Evolutionary conservation across 169 alveolate species (phyloP).

Genomic region (Plasmodium vinckei): DNA sequence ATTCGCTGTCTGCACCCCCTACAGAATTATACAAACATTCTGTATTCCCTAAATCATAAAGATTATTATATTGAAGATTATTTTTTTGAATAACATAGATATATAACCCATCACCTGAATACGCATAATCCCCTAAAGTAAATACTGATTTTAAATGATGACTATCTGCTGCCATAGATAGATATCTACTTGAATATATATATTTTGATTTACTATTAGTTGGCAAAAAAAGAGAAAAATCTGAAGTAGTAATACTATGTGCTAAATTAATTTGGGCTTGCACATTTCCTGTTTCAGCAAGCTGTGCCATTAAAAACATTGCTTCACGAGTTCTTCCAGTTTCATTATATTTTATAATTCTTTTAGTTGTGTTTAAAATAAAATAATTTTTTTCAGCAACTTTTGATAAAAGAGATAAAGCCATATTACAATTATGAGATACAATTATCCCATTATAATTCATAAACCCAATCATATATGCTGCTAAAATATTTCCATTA

Average conservation of each 20-base stretch:
- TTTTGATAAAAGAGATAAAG: constrained; percentile 50
- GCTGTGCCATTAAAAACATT: constrained; percentile 49
- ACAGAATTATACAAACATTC: not conserved
- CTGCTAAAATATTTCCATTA: constrained; percentile 69
- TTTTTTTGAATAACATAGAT: constrained; percentile 27
- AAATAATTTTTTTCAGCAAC: constrained; percentile 63
- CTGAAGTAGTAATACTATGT: constrained; percentile 1
- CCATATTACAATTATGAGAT: constrained; percentile 46
- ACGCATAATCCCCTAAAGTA: constrained; percentile 70
- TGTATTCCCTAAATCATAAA: constrained; percentile 11
- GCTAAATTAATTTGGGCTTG: constrained; percentile 53
- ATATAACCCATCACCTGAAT: constrained; percentile 48
- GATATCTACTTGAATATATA: constrained; percentile 65
- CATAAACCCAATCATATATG: constrained; percentile 58
- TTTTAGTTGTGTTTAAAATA: constrained; percentile 51
- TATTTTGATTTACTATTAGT: constrained; percentile 37
- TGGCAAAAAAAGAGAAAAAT: constrained; percentile 54
- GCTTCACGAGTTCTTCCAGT: constrained; percentile 69
- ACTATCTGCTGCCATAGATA: constrained; percentile 70
- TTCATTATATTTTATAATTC: constrained; percentile 62
- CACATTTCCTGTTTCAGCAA: constrained; percentile 69
- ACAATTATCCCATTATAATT: constrained; percentile 62
- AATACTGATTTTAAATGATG: constrained; percentile 40
- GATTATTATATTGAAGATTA: constrained; percentile 4
- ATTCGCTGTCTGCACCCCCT: not conserved